Conservation (phyloP, 1,284 basidiomycete genomes). For the Tremellales sp. region DNA sequence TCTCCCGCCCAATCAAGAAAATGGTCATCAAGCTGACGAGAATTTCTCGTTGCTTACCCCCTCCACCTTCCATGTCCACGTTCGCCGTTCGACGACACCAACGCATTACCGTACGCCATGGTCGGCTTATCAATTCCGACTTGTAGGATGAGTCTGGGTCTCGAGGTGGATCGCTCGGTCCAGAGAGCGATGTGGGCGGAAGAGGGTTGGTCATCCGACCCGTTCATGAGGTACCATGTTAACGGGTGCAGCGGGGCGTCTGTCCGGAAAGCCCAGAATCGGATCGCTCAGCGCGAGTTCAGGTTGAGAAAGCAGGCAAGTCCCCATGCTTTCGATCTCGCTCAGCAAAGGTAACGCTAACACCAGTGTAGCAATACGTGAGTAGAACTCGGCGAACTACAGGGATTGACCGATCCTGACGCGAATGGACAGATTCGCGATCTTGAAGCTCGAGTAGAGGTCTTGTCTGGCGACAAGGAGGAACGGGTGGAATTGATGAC, state of each 20-base stretch:
- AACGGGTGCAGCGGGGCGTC: background rate
- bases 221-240: background rate
- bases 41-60: background rate
- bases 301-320: conserved; percentile 81
- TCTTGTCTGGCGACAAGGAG: conserved; percentile 82
- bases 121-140: background rate
- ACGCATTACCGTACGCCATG: too few species aligned
- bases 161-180: background rate
- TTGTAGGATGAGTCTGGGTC: background rate
- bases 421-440: conserved; percentile 67
- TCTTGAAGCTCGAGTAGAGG: conserved; percentile 83
- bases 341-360: conserved; percentile 5
- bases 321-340: conserved; percentile 45
- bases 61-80: background rate
- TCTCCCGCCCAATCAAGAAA: too few species aligned
- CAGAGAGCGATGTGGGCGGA: background rate
- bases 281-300: conserved; percentile 89
- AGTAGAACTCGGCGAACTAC: conserved; percentile 3
- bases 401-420: background rate
- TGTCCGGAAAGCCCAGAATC: conserved; percentile 61
- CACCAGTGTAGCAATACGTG: conserved; percentile 39
- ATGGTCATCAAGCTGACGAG: background rate
- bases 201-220: background rate
- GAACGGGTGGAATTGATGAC: conserved; percentile 76
- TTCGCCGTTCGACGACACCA: too few species aligned